Evolutionary conservation across 2,329 filamentous ascomycete genomes (phyloP), one percentile per base, ranked within the genome.

Genomic region (Meredithiella fracta): DNA sequence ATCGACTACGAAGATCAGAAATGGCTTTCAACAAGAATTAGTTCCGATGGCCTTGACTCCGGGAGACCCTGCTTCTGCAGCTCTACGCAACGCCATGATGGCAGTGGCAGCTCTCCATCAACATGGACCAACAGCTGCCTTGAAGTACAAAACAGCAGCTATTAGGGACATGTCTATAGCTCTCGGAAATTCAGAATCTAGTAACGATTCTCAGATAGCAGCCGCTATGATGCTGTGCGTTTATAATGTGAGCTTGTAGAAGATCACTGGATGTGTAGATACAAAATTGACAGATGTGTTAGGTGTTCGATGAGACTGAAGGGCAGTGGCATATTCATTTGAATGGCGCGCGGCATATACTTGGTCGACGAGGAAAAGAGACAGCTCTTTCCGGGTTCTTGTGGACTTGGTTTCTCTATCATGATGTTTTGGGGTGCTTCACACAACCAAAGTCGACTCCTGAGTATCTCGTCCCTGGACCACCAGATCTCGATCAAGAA

Each of bases 191-290:
- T 63, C 63, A 3, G 59, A 61, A 11, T 61, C 59, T n/a, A 64
- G 62, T 15, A 67, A 65, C 5, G 66, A 69, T 52, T 66, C 65
- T 6, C 71, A 73, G 57, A 65, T 73, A 53, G 70, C 72, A 14
- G 68, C 71, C 11, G 73, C 69, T 6, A 72, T 74, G 72, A 74
- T 75, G 72, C 66, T 74, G 5, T 74, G 71, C 54, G 71, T 74
- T 15, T 73, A 74, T 58, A 73, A 71, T 61, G 72, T 73, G 59
- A 62, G 69, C 59, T 5, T 26, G n/a, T 15, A 22, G 11, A n/a
- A 44, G 15, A n/a, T 20, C 15, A 7, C 20, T n/a, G 40, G 17
- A 8, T 44, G 60, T 65, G 58, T 63, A 53, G 5, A 1, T 6
- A 5, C 22, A 7, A 34, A n/a, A n/a, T n/a, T 22, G 20, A 44